Evolutionary conservation across 2,329 filamentous ascomycete species (phyloP).

Genomic region (Exophiala calicioides): DNA sequence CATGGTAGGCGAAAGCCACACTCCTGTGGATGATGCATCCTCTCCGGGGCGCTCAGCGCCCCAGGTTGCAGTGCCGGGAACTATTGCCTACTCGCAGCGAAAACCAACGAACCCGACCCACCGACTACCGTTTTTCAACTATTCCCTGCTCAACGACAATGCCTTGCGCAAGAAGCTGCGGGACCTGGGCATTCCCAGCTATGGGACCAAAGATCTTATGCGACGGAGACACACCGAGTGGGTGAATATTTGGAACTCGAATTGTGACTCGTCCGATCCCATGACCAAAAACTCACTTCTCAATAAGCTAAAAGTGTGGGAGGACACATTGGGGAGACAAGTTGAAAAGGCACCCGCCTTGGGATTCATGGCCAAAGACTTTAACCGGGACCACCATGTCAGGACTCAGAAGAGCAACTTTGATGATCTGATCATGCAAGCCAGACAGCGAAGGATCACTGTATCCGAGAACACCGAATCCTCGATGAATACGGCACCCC

Average conservation of each 20-base stretch:
- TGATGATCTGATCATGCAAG: slow-evolving; percentile 69
- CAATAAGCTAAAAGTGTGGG: slow-evolving; percentile 81
- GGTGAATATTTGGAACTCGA: slow-evolving; percentile 95
- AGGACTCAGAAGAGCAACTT: slow-evolving; percentile 73
- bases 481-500: neutral
- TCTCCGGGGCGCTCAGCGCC: slow-evolving; percentile 23
- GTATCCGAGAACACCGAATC: neutral
- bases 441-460: slow-evolving; percentile 15
- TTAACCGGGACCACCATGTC: slow-evolving; percentile 77
- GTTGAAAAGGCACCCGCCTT: slow-evolving; percentile 14
- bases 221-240: slow-evolving; percentile 86
- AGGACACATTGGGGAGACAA: slow-evolving; percentile 72
- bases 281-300: slow-evolving; percentile 71
- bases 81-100: slow-evolving; percentile 26
- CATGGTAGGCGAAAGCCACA: slow-evolving; percentile 38
- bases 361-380: slow-evolving; percentile 79
- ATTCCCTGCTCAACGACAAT: slow-evolving; percentile 79
- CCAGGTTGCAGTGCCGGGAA: slow-evolving; percentile 16
- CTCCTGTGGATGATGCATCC: slow-evolving; percentile 15
- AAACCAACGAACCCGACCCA: slow-evolving; percentile 43
- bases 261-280: slow-evolving; percentile 79
- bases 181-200: slow-evolving; percentile 74
- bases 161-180: slow-evolving; percentile 76
- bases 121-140: slow-evolving; percentile 77
- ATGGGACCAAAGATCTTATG: slow-evolving; percentile 68